Base-by-base conservation (phyloP, 2,329 filamentous ascomycete species). In the Trichophaea hybrida region DNA sequence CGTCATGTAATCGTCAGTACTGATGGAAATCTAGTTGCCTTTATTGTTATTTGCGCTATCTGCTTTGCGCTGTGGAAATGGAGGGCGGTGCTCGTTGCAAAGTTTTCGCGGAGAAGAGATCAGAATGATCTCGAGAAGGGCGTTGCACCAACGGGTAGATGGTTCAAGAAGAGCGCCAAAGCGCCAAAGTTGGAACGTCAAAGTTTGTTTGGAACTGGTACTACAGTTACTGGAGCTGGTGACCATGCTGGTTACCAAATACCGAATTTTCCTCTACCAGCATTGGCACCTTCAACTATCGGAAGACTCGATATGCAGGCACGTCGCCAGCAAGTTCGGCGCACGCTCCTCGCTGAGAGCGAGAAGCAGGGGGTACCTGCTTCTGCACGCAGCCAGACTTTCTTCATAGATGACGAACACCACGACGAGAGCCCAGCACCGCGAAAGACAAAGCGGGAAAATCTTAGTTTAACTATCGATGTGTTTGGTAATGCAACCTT, bases 241-340 rank as follows among this genome's bases (percentile, higher is more conserved):
- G 24, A 8, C 44, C 32, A n/a, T n/a, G 34, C 12, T n/a, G 34
- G 13, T 17, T 53, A 17, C 13, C 1, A n/a, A 10, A 59, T 61
- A 32, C 62, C 62, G 35, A 58, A 62, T 13, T 61, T 61, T 35
- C 61, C 61, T 12, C 60, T 58, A 35, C 60, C 61, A 6, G 60
- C 59, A 10, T 43, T 64, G 15, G 49, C 55, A 7, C 58, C 49
- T 24, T 53, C 50, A 34, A 53, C 50, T 13, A 32, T 35, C 15
- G 3, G 32, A 33, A 6, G n/a, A 13, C 49, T 15, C 35, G 7
- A n/a, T 43, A 13, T 31, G 8, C 31, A 32, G 32, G 13, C 38
- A n/a, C 55, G 13, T 15, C 48, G 6, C 5, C 8, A 37, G 4
- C 50, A 34, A n/a, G 33, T 53, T n/a, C 50, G 50, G 5, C 50